Base-by-base conservation (phyloP, 2,329 filamentous ascomycete genomes). In the Ceratocystis cubensis region DNA sequence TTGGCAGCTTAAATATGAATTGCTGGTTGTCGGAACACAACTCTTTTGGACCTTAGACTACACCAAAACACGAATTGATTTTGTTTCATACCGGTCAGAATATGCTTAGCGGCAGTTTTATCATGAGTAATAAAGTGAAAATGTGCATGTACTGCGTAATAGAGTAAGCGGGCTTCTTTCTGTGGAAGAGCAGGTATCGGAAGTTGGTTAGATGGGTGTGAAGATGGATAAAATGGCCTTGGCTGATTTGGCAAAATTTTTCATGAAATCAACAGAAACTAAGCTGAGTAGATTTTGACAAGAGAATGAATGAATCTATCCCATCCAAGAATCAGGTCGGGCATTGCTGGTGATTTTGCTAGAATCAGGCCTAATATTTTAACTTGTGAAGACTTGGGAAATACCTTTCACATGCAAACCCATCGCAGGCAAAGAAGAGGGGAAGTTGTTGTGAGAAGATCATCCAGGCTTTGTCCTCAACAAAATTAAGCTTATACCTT, bases 401-500 rank as follows among this genome's bases (percentile, higher is more conserved):
- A 10, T 28, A 25, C 3, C 22, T 53, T 20, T 53, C 48, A 53
- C 22, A 53, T 53, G 48, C 20, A 25, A 28, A 5, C 22, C 48
- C 22, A 48, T 20, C 17, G 7, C n/a, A n/a, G 17, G 5, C 48
- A 53, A 13, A 28, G 22, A 25, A 13, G 48, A 53, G 25, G 48
- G 5, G 28, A 22, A 37, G 28, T 37, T 59, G 56, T 37, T 59
- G 56, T 59, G 56, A n/a, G 48, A 8, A 13, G 10, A 41, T 41
- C 37, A 41, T 13, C 10, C 28, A 59, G 28, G 17, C 28, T 59
- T 30, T 33, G 28, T 8, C 56, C 56, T 59, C 56, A 59, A 59
- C 56, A 37, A 59, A 59, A n/a, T 59, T 59, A 59, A 59, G 28
- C 56, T 59, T 59, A 37, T 53, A 53, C 48, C 5, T 28, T 53